phyloP scores from a whole-genome alignment of 352 stramenopile genomes.

The Aphanomyces stellatus region DNA sequence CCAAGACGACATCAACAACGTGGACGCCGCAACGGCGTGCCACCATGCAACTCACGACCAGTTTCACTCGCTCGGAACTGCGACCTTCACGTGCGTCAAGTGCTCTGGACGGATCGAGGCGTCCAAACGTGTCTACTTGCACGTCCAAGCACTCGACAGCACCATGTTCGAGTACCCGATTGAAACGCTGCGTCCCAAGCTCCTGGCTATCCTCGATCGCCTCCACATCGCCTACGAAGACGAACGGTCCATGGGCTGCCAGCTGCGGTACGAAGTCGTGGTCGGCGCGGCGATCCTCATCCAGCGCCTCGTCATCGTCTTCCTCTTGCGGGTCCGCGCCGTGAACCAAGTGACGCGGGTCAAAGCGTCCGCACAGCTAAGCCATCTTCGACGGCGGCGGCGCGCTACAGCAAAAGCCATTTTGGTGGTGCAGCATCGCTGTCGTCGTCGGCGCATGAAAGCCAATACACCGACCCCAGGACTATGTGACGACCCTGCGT shows the following conservation, averaged over 20 bases:
- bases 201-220: neutral
- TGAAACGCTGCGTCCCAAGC: neutral
- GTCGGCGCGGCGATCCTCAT: conserved; percentile 10
- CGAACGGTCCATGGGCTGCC: neutral
- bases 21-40: neutral
- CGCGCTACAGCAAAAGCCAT: neutral
- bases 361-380: neutral
- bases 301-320: neutral
- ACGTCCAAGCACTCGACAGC: conserved; percentile 3
- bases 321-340: neutral
- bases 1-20: neutral
- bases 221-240: neutral
- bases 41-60: neutral
- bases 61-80: conserved; percentile 14
- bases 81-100: neutral
- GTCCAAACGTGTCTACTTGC: neutral
- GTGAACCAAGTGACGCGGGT: neutral
- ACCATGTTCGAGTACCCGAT: conserved; percentile 13
- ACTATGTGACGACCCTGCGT: too few relatives aligned
- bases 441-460: neutral
- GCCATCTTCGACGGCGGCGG: neutral
- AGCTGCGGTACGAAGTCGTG: neutral
- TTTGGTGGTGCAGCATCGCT: neutral
- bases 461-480: too few relatives aligned
- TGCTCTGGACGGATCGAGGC: conserved; percentile 2